Percentiles rank a stretch among this genome's conserved stretches.
Conservation (phyloP, 176 grass and related monocot genomes). For the Elaeis guineensis region DNA sequence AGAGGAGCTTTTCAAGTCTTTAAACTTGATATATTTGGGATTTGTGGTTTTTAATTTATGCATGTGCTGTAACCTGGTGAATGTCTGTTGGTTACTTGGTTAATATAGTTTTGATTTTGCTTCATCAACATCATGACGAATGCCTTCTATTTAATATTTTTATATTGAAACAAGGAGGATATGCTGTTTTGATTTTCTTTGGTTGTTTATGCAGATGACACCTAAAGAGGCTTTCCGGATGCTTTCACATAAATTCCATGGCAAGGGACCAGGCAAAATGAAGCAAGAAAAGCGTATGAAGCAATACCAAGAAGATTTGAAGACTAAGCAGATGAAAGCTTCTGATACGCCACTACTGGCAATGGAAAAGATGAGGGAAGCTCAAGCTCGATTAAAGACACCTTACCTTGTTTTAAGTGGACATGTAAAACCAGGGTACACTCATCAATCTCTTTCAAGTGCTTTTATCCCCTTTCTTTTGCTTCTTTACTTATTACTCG, state of each 20-base stretch:
- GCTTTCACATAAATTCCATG: slow-evolving; percentile 92
- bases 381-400: slow-evolving; percentile 63
- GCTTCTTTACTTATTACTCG: background rate
- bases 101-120: too few relatives aligned
- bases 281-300: slow-evolving; percentile 78
- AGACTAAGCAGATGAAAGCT: slow-evolving; percentile 76
- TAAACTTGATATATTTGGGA: background rate
- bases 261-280: slow-evolving; percentile 88
- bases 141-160: too few relatives aligned
- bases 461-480: background rate
- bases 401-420: slow-evolving; percentile 78
- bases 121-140: too few relatives aligned
- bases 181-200: too few relatives aligned
- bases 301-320: slow-evolving; percentile 75
- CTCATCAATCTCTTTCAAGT: background rate
- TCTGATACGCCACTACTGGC: slow-evolving; percentile 67
- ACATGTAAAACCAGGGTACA: slow-evolving; percentile 76
- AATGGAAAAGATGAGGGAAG: slow-evolving; percentile 83
- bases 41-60: background rate
- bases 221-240: slow-evolving; percentile 80
- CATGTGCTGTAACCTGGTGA: slow-evolving; percentile 1
- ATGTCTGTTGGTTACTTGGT: background rate
- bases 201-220: slow-evolving; percentile 46
- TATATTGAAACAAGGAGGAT: too few relatives aligned
- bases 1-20: too few relatives aligned